Evolutionary conservation across 495 filamentous ascomycete genomes (phyloP).

Genomic region (Schizothecium vesticola): DNA sequence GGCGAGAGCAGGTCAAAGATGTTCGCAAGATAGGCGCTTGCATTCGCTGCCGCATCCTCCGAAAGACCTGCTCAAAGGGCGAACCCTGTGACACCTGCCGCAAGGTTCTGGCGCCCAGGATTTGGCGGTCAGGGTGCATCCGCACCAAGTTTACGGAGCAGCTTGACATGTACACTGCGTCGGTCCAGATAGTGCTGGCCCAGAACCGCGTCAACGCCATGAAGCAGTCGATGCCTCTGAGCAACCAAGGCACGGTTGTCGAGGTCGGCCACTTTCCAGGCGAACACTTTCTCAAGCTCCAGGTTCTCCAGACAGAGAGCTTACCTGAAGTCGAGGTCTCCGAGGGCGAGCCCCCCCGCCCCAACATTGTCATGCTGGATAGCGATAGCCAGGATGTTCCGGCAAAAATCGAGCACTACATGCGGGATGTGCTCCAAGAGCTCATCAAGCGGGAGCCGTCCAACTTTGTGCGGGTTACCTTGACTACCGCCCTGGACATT

Average conservation of each 20-base stretch:
- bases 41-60: constrained; percentile 78
- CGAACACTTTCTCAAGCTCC: constrained; percentile 47
- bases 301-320: constrained; percentile 41
- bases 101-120: constrained; percentile 67
- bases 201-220: constrained; percentile 58
- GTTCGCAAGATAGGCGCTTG: constrained; percentile 78
- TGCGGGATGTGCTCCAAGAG: constrained; percentile 55
- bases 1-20: constrained; percentile 74
- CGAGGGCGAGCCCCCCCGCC: constrained; percentile 22
- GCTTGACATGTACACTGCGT: constrained; percentile 65
- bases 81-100: constrained; percentile 77
- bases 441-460: constrained; percentile 64
- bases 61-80: constrained; percentile 78
- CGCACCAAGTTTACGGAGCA: constrained; percentile 69
- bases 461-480: constrained; percentile 60
- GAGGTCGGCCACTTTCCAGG: constrained; percentile 67
- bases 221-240: constrained; percentile 52
- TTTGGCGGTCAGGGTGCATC: constrained; percentile 78
- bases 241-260: constrained; percentile 54
- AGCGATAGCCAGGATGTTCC: constrained; percentile 63
- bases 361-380: constrained; percentile 55
- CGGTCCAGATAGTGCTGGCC: constrained; percentile 63
- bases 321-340: constrained; percentile 37
- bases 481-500: constrained; percentile 54
- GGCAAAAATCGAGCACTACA: constrained; percentile 63